Conservation (phyloP, 306 rosid species). For the Elaeagnus macrophylla region DNA sequence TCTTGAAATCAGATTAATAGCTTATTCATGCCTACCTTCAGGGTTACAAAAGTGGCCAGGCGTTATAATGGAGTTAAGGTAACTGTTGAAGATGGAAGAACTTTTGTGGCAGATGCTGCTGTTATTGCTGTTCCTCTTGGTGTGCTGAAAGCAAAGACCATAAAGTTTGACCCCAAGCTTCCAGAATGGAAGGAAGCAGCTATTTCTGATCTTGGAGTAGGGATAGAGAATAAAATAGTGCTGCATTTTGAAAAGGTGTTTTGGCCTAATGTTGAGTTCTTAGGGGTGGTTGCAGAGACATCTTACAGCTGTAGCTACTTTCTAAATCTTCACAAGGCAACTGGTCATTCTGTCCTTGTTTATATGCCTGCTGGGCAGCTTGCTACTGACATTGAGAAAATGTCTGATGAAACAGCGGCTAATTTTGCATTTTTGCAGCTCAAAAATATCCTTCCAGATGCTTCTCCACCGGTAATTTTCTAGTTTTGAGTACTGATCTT, state of each 20-base stretch:
- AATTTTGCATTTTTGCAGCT: conserved; percentile 72
- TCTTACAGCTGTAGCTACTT: conserved; percentile 96
- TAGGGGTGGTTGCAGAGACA: conserved; percentile 94
- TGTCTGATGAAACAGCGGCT: conserved; percentile 99
- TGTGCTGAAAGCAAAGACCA: conserved; percentile 67
- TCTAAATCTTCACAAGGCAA: conserved; percentile 97
- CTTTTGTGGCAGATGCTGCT: conserved; percentile 90
- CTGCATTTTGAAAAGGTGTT: conserved; percentile 85
- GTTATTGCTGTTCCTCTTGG: conserved; percentile 85
- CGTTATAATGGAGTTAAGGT: conserved; percentile 73
- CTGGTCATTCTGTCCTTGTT: conserved; percentile 82
- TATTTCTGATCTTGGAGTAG: conserved; percentile 80
- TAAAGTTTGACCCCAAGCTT: conserved; percentile 82
- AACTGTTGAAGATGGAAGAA: conserved; percentile 57
- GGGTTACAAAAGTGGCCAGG: conserved; percentile 72
- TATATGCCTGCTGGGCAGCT: conserved; percentile 99
- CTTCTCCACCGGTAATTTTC: conserved; percentile 68
- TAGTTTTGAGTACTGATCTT: not conserved
- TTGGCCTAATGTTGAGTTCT: conserved; percentile 97
- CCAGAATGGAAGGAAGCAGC: conserved; percentile 98
- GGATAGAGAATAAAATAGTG: conserved; percentile 83
- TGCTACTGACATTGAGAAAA: conserved; percentile 91
- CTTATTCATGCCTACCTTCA: conserved; percentile 34
- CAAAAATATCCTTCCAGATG: conserved; percentile 85
- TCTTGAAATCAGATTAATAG: conserved; percentile 9